Conservation (phyloP, 768 basidiomycete species). For the Phanerodontia chrysosporium region DNA sequence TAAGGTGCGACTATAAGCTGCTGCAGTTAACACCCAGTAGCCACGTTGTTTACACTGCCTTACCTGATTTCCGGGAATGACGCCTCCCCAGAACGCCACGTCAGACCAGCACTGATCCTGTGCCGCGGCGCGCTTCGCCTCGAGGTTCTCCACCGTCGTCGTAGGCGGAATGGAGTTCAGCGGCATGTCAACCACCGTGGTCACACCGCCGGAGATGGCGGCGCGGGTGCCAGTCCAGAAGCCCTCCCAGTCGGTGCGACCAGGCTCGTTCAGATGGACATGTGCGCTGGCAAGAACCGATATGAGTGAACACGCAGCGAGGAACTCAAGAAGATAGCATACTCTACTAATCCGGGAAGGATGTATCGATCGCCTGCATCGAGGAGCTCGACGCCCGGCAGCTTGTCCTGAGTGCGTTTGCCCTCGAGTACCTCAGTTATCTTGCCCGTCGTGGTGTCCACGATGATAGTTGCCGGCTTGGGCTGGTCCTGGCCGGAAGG, state of each 20-base stretch:
- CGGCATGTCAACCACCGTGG: slow-evolving; percentile 96
- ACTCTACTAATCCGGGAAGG: slow-evolving; percentile 57
- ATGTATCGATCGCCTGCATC: slow-evolving; percentile 37
- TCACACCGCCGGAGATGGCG: slow-evolving; percentile 91
- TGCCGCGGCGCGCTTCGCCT: slow-evolving; percentile 68
- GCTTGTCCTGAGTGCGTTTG: slow-evolving; percentile 12
- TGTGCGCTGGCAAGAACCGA: slow-evolving; percentile 53
- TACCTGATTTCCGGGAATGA: slow-evolving; percentile 88
- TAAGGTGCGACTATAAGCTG: slow-evolving; percentile 56
- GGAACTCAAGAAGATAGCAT: slow-evolving; percentile 18
- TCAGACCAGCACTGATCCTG: slow-evolving; percentile 71
- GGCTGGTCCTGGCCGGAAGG: slow-evolving; percentile 22
- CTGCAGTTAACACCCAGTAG: slow-evolving; percentile 1
- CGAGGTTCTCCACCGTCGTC: slow-evolving; percentile 74
- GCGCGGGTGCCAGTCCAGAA: slow-evolving; percentile 90
- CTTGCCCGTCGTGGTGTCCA: slow-evolving; percentile 35
- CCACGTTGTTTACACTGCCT: slow-evolving; percentile 1
- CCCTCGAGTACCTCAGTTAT: slow-evolving; percentile 32
- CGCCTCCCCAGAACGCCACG: slow-evolving; percentile 93
- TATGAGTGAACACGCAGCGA: not conserved
- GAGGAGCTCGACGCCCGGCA: slow-evolving; percentile 25
- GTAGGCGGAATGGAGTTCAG: slow-evolving; percentile 97
- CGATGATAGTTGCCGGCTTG: slow-evolving; percentile 38
- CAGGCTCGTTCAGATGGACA: slow-evolving; percentile 93
- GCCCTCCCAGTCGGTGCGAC: slow-evolving; percentile 92